These are phyloP conservation scores for Testicularia cyperi DNA, from an alignment of 1,284 basidiomycete species.

Conservation along the genomic window DNA sequence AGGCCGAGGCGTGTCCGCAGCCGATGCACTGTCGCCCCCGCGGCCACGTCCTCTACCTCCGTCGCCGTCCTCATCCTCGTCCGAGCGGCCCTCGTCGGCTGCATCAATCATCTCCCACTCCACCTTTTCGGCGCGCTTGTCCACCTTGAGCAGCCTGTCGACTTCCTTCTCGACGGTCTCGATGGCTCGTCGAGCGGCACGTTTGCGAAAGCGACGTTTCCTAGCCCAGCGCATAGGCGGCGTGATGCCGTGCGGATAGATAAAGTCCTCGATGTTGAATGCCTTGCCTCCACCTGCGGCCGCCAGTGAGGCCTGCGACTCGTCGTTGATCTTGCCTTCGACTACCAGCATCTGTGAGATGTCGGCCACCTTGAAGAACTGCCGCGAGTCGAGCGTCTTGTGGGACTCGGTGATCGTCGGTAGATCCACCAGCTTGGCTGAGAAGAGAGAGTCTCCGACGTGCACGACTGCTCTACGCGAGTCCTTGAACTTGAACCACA, in stretches of 20 bases:
- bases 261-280: slow-evolving; percentile 90
- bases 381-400: slow-evolving; percentile 90
- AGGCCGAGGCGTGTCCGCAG: slow-evolving; percentile 27
- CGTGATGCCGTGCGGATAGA: slow-evolving; percentile 95
- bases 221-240: slow-evolving; percentile 88
- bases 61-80: slow-evolving; percentile 35
- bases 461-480: slow-evolving; percentile 88
- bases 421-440: slow-evolving; percentile 92
- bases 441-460: slow-evolving; percentile 76
- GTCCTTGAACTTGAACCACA: slow-evolving; percentile 98
- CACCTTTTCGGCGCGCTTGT: slow-evolving; percentile 76
- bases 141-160: slow-evolving; percentile 83
- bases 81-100: slow-evolving; percentile 51
- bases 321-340: slow-evolving; percentile 44
- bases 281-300: slow-evolving; percentile 69
- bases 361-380: slow-evolving; percentile 95
- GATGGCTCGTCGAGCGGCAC: slow-evolving; percentile 84
- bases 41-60: slow-evolving; percentile 40
- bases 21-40: slow-evolving; percentile 31
- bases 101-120: slow-evolving; percentile 55
- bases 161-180: slow-evolving; percentile 97
- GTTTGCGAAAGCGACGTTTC: slow-evolving; percentile 88
- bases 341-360: slow-evolving; percentile 71
- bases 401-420: slow-evolving; percentile 93
- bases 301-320: slow-evolving; percentile 71